Evolutionary conservation across 1,139 yeast species (phyloP), one percentile per base, ranked within the genome.

Genomic region (Geotrichum phurueaensis): DNA sequence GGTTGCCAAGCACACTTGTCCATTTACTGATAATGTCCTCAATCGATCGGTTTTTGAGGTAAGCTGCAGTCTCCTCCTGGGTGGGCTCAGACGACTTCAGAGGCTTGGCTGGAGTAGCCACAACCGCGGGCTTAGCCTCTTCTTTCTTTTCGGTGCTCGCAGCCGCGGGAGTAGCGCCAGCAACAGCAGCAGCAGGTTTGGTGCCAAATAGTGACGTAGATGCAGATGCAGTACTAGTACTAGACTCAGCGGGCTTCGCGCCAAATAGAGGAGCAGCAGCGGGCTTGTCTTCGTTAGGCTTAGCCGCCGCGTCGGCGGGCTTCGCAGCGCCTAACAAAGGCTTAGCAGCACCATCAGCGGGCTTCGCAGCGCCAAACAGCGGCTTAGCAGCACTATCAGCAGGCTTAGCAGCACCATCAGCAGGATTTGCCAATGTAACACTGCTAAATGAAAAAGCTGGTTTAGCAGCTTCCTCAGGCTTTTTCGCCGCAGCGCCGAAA

Each of bases 11-110:
- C 67, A 95, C 96, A 62, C 84, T 84, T 0, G 97, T 88, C 99
- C 99, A 95, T 74, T 88, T 91, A 39, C 91, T 83, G 58, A 95
- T 88, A 65, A 94, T 81, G 71, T 94, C 99, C 69, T 94, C 99
- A 71, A 95, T 79, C 0, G 97, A 90, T 71, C 90, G 90, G 75
- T 94, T 94, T 68, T 89, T 91, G 57, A 95, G 81, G 10, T 96
- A 87, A 2, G 90, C 83, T 31, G 91, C 88, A 58, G 73, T 76
- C 56, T 65, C 76, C 70, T 67, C 73, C 59, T 66, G 71, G 51
- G 65, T 68, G 58, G 53, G 60, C n/a, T 64, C 55, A 9, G 61
- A 54, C 1, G 64, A 58, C 83, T 80, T 18, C 33, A 64, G 47
- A 10, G 90, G 86, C 66, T 83, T 84, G 27, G 85, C 79, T 56